A percentile compares a stretch with the other conserved stretches of the same genome.
Conservation (phyloP, 2,329 filamentous ascomycete genomes). For the Talaromyces sp. region DNA sequence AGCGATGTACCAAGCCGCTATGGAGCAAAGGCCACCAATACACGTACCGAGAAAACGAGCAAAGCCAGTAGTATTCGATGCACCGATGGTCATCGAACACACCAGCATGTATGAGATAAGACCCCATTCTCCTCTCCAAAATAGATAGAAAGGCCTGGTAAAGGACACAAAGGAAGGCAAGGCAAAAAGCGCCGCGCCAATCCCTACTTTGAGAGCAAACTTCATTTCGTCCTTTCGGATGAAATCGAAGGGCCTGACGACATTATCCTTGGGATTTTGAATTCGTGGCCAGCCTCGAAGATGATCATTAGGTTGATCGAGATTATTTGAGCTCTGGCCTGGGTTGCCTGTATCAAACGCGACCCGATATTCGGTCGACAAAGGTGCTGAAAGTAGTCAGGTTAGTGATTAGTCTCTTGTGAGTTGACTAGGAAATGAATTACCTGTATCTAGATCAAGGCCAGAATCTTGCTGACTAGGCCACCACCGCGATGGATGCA, state of each 20-base stretch:
- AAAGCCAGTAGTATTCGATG: conserved; percentile 87
- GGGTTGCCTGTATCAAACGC: neutral
- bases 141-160: conserved; percentile 74
- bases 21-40: conserved; percentile 73
- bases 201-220: conserved; percentile 88
- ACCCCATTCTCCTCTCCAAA: conserved; percentile 95
- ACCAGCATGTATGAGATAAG: conserved; percentile 96
- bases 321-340: neutral
- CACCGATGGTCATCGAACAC: conserved; percentile 93
- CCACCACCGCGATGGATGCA: neutral
- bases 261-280: neutral
- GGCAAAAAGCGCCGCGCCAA: conserved; percentile 84
- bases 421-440: neutral
- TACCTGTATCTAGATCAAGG: neutral
- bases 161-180: conserved; percentile 79
- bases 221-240: conserved; percentile 66
- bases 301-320: neutral
- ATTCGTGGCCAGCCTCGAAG: neutral
- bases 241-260: conserved; percentile 47
- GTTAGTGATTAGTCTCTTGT: neutral
- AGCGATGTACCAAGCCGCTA: conserved; percentile 75
- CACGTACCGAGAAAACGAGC: conserved; percentile 83
- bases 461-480: neutral
- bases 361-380: neutral
- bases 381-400: neutral